phyloP scores from a whole-genome alignment of 1,139 yeast genomes.

The Pichia sp. region DNA sequence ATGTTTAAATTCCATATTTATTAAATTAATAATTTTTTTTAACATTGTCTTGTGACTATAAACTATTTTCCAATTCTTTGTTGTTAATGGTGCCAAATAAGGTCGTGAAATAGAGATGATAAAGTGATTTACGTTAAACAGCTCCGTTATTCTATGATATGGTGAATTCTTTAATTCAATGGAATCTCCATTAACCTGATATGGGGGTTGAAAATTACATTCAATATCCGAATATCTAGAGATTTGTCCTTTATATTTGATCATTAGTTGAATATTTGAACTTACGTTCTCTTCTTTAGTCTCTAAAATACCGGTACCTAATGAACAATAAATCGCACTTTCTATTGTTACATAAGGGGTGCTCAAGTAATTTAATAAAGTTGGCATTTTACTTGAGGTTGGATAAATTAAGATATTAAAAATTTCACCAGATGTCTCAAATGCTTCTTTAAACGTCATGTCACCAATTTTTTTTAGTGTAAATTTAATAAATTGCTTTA shows the following conservation, averaged over 20 bases:
- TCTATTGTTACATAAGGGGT: slow-evolving; percentile 90
- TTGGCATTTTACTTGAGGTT: slow-evolving; percentile 62
- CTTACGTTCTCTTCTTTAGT: slow-evolving; percentile 14
- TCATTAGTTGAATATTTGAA: slow-evolving; percentile 47
- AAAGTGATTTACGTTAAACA: slow-evolving; percentile 90
- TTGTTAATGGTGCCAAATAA: slow-evolving; percentile 80
- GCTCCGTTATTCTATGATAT: slow-evolving; percentile 80
- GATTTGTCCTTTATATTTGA: slow-evolving; percentile 55
- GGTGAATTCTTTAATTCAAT: slow-evolving; percentile 21
- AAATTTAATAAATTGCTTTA: slow-evolving; percentile 68
- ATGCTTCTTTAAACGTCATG: slow-evolving; percentile 90
- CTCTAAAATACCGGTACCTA: slow-evolving; percentile 57
- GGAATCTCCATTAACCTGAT: slow-evolving; percentile 28
- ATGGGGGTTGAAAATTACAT: slow-evolving; percentile 38
- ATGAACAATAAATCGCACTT: slow-evolving; percentile 70
- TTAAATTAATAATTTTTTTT: slow-evolving; percentile 35
- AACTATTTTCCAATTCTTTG: slow-evolving; percentile 72
- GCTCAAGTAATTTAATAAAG: slow-evolving; percentile 82
- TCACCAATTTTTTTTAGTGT: slow-evolving; percentile 76
- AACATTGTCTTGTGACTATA: slow-evolving; percentile 29
- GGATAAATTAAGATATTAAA: slow-evolving; percentile 87
- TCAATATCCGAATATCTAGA: slow-evolving; percentile 10
- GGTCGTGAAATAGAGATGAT: slow-evolving; percentile 88
- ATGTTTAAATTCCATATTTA: slow-evolving; percentile 71
- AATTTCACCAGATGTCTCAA: slow-evolving; percentile 73